Percentiles rank a stretch among this genome's conserved stretches.
Conservation (phyloP, 2,329 filamentous ascomycete genomes). For the Claviceps maximensis region DNA sequence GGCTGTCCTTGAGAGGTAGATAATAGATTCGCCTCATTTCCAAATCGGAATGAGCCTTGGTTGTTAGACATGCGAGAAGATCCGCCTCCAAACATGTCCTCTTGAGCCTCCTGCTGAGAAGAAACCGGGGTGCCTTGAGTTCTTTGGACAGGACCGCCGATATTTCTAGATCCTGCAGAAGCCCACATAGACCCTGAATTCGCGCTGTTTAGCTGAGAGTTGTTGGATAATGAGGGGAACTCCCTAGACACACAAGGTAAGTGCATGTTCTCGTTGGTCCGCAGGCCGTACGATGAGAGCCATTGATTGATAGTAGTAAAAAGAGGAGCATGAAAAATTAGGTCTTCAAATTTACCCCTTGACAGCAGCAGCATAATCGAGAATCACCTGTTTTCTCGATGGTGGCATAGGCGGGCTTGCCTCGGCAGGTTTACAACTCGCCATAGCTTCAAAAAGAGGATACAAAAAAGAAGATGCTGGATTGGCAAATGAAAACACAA, state of each 20-base stretch:
- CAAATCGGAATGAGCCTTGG: constrained; percentile 42
- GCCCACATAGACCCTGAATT: constrained; percentile 43
- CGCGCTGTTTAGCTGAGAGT: constrained; percentile 37
- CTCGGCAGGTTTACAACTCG: constrained; percentile 7
- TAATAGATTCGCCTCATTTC: constrained; percentile 29
- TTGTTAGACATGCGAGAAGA: constrained; percentile 24
- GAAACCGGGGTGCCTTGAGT: constrained; percentile 37
- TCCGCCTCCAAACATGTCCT: constrained; percentile 29
- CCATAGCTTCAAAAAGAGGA: constrained; percentile 2
- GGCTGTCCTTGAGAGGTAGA: constrained; percentile 34
- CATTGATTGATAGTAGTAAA: not conserved
- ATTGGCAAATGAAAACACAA: not conserved
- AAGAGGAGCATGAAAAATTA: not conserved
- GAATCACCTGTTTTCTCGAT: not conserved
- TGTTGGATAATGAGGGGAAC: constrained; percentile 53
- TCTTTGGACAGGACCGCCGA: constrained; percentile 36
- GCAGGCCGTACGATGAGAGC: not conserved
- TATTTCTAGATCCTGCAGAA: constrained; percentile 32
- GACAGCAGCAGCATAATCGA: constrained; percentile 19
- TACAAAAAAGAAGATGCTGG: not conserved
- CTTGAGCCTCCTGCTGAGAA: constrained; percentile 38
- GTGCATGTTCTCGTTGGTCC: not conserved
- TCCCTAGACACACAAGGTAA: constrained; percentile 30
- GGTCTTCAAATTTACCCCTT: constrained; percentile 14
- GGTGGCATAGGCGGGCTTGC: constrained; percentile 7